These are phyloP conservation scores for Erythrobasidium hasegawianum DNA, from an alignment of 1,284 basidiomycete genomes.

Conservation along the genomic window DNA sequence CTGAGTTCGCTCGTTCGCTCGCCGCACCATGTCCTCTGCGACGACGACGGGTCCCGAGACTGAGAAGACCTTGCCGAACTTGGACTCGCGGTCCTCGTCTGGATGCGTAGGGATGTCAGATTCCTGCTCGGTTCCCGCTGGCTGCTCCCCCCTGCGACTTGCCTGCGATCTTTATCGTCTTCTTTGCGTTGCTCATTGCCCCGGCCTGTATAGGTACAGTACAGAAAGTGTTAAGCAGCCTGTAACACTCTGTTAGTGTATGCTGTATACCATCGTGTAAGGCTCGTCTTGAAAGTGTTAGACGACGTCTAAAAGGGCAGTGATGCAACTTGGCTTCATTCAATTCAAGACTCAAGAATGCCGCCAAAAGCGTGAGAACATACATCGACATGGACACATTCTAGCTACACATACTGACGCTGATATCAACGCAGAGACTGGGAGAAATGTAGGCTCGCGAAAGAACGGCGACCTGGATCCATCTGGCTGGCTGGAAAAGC, in stretches of 20 bases:
- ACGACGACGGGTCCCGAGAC: slow-evolving; percentile 96
- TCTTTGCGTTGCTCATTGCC: slow-evolving; percentile 83
- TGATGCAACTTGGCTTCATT: too few relatives aligned
- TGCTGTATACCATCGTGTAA: too few relatives aligned
- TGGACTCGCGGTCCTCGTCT: slow-evolving; percentile 83
- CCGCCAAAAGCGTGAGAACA: background rate
- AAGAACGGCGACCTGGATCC: slow-evolving; percentile 2
- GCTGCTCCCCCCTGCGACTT: slow-evolving; percentile 31
- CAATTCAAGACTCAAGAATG: too few relatives aligned
- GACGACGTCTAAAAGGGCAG: too few relatives aligned
- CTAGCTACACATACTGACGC: too few relatives aligned
- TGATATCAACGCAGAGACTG: slow-evolving; percentile 65
- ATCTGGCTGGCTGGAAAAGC: too few relatives aligned
- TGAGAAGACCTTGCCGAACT: slow-evolving; percentile 85
- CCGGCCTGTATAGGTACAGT: slow-evolving; percentile 56
- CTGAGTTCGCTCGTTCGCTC: too few relatives aligned
- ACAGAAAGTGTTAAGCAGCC: too few relatives aligned
- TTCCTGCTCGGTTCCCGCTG: slow-evolving; percentile 56
- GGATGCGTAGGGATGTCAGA: background rate
- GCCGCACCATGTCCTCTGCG: slow-evolving; percentile 52
- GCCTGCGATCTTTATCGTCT: slow-evolving; percentile 65
- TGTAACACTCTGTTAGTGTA: too few relatives aligned
- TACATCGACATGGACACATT: too few relatives aligned
- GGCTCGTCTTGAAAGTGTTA: too few relatives aligned
- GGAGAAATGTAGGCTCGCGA: slow-evolving; percentile 76